Evolutionary conservation across 208 protist species (phyloP), one percentile per base, ranked within the genome.

Genomic region (Wallacemonas sp.): DNA sequence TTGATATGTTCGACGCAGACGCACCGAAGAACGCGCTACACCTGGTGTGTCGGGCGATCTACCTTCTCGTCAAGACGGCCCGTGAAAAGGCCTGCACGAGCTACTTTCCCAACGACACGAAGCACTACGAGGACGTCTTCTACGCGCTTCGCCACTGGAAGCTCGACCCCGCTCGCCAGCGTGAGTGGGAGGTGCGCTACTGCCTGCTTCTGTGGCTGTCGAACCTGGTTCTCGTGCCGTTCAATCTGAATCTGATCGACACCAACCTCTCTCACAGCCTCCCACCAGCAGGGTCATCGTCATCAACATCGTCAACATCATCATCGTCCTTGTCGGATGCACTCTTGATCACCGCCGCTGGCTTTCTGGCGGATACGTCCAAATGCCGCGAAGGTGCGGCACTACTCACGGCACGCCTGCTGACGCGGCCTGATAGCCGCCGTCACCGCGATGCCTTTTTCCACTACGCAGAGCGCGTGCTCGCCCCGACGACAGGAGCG

Each of bases 181-280:
- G 81, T 20, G 84, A 91, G 70, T 99, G 97, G 98, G 89, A 99
- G 74, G 85, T 94, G 52, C 87, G 97, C 48, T 99, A 99, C 86
- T 87, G 97, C 55, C 70, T 99, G 25, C 74, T 99, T 28, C 74
- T 99, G 3, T 99, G 98, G 98, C 83, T 99, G 0, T 97, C 91
- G 23, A 94, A 99, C 57, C 80, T 99, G 26, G 84, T 98, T 11
- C 85, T 99, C 22, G 89, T 99, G 7, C 98, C 98, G 8, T 99
- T 99, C 74, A 80, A 92, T 26, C 79, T 99, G 14, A 65, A 67
- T 31, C 73, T 95, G 61, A 91, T 99, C 22, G 97, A 99, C 83
- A 82, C 85, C 8, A 45, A 70, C 46, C 64, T 71, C 29, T 1
- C 57, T 0, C n/a, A n/a, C 33, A 32, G 18, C 10, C 38, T 54